Base-by-base conservation (phyloP, 768 basidiomycete species). In the Phylloporus sp. region DNA sequence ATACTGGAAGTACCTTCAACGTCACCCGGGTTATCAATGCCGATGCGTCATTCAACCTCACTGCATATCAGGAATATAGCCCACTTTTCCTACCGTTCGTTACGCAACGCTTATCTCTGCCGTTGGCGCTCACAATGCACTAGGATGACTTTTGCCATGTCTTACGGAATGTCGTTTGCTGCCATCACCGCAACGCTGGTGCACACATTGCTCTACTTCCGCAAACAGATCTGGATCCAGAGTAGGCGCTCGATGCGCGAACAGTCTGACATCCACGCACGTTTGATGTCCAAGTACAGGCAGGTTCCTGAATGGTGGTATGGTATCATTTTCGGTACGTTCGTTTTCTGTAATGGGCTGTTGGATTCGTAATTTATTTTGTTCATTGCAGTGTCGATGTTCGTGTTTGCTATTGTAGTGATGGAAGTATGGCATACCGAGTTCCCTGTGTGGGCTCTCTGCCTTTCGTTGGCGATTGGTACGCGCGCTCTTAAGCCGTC, bases 151-250 rank as follows among this genome's bases (percentile, higher is more conserved):
- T 91, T 90, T 58, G 82, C 90, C 11, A 66, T 91, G 28, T 74
- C 81, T 9, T 93, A 91, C 57, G 89, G 83, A 20, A 71, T 91
- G 9, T 85, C 84, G n/a, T 91, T 92, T 54, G 88, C 88, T 3
- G 76, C 81, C 24, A 83, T 91, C 62, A 86, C 88, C 0, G 77
- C 88, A 1, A 85, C 84, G 3, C 60, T 88, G 50, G 78, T 74
- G 23, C 90, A 92, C 56, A 78, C 86, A 65, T 71, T 74, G 62
- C 70, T 90, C 29, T 88, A 78, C 67, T 86, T 81, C 75, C 79
- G 86, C 55, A 84, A 86, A 60, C 85, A 87, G 59, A 86, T 91
- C 44, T 84, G 78, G 80, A 68, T 64, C 0, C 86, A 89, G 63
- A 68, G 81, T 23, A 80, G 81, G 39, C 78, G 82, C 42, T 76